A percentile compares a stretch with the other conserved stretches of the same genome.
Evolutionary conservation across 257 asterid genomes (phyloP).

Genomic region (Henckelia pumila): DNA sequence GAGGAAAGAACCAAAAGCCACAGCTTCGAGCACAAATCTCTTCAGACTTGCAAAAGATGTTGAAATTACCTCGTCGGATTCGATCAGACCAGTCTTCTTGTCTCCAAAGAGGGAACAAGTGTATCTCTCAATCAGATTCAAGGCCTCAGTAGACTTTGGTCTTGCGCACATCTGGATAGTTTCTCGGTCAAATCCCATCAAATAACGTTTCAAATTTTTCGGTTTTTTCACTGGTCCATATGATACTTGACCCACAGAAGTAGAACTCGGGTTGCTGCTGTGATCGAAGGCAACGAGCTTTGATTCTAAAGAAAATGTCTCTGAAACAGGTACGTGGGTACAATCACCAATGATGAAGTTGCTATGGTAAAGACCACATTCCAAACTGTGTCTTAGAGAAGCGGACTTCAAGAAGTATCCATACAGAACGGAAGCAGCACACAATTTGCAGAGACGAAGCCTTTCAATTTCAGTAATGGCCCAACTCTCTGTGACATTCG

Average conservation of each 20-base stretch:
- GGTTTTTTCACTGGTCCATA: conserved; percentile 23
- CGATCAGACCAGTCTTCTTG: conserved; percentile 38
- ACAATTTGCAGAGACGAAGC: conserved; percentile 50
- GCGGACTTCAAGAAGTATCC: conserved; percentile 84
- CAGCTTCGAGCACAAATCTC: conserved; percentile 79
- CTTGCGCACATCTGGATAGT: conserved; percentile 57
- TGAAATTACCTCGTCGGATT: conserved; percentile 40
- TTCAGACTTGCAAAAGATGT: conserved; percentile 76
- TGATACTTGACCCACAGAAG: conserved; percentile 34
- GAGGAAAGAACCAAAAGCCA: conserved; percentile 80
- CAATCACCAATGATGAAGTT: conserved; percentile 23
- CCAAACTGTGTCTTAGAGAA: conserved; percentile 65
- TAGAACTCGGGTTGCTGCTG: conserved; percentile 24
- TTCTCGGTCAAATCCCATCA: conserved; percentile 63
- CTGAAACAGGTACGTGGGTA: conserved; percentile 27
- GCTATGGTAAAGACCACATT: conserved; percentile 35
- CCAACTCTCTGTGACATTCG: conserved; percentile 57
- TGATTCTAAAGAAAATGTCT: conserved; percentile 35
- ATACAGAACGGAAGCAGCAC: conserved; percentile 60
- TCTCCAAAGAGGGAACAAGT: conserved; percentile 66
- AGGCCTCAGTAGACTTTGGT: conserved; percentile 66
- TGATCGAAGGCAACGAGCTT: conserved; percentile 30
- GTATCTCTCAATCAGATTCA: conserved; percentile 65
- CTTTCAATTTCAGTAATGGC: conserved; percentile 41
- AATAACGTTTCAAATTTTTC: conserved; percentile 43